phyloP scores from a whole-genome alignment of 1,284 basidiomycete genomes.

The Takashimella tepidaria region DNA sequence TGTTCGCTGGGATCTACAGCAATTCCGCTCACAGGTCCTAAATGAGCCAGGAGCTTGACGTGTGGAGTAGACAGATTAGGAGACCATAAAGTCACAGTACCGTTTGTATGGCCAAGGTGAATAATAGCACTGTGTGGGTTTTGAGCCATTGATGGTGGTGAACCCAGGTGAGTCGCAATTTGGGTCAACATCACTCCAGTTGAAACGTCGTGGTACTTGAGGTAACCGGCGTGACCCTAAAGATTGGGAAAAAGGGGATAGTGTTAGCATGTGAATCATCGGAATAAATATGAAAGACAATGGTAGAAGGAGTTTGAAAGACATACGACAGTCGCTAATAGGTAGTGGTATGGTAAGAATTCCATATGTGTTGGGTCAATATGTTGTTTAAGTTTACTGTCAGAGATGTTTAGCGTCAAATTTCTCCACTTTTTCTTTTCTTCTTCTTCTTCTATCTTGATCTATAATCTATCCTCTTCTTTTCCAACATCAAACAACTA shows the following conservation, averaged over 20 bases:
- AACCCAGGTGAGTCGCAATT: constrained; percentile 85
- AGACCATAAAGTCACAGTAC: constrained; percentile 83
- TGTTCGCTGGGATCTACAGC: constrained; percentile 68
- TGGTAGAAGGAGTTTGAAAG: no score
- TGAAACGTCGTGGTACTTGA: constrained; percentile 97
- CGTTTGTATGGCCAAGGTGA: constrained; percentile 86
- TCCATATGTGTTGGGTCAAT: constrained; percentile 87
- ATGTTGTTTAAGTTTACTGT: constrained; percentile 57
- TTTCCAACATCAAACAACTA: no score
- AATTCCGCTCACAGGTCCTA: constrained; percentile 77
- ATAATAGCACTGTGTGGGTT: constrained; percentile 89
- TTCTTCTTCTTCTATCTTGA: no score
- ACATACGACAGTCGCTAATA: constrained; percentile 76
- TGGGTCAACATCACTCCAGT: constrained; percentile 83
- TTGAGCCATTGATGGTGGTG: constrained; percentile 81
- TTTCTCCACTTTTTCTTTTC: no score
- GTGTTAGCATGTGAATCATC: no score
- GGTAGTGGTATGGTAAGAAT: constrained; percentile 93
- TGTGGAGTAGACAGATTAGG: constrained; percentile 88
- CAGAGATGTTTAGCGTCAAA: no score
- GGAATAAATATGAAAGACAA: no score
- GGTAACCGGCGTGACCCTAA: constrained; percentile 78
- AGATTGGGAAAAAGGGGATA: no score
- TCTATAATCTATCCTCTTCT: no score
- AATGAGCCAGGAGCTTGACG: constrained; percentile 84